Evolutionary conservation across 768 basidiomycete species (phyloP), one percentile per base, ranked within the genome.

Genomic region (Nidularia pulvinata): DNA sequence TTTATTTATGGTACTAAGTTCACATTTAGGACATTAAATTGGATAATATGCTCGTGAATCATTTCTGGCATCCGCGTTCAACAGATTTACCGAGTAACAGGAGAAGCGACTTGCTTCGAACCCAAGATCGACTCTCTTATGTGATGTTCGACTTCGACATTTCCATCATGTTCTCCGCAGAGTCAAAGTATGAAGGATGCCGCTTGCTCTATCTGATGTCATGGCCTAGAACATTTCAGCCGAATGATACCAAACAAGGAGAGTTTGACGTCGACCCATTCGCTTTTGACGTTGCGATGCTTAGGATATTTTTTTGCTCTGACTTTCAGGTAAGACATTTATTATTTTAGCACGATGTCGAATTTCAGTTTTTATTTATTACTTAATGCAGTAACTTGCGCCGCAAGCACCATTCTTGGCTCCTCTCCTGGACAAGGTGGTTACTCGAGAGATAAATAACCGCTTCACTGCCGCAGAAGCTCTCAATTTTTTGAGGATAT

Each of bases 401-500:
- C 51, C 48, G 4, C n/a, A 46, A 6, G 46, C 61, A n/a, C 66
- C 69, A 0, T 54, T 70, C 50, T 47, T 69, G 2, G 64, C 65
- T 0, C 66, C 66, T 9, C 52, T 70, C 6, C 46, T 70, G 1
- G 69, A 70, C 45, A 55, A 36, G 46, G 64, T 70, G 63, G 57
- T 61, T 3, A 64, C 61, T 1, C 53, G 65, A 4, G 49, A 67
- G 22, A 46, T 70, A 3, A 7, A 30, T 0, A 19, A 16, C 7
- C 62, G 68, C 1, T 65, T 69, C 35, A 65, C 65, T 1, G 64
- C 69, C 33, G 25, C 46, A 0, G 55, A 66, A 33, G 69, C 68
- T 9, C 56, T 69, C 34, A 30, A 1, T 70, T 70, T 48, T 55
- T 69, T 25, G 61, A 64, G 46, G 19, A 61, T 7, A 46, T 50